These are phyloP conservation scores for Rhodosporidiobolus sp. DNA, from an alignment of 768 basidiomycete species.

Conservation along the genomic window DNA sequence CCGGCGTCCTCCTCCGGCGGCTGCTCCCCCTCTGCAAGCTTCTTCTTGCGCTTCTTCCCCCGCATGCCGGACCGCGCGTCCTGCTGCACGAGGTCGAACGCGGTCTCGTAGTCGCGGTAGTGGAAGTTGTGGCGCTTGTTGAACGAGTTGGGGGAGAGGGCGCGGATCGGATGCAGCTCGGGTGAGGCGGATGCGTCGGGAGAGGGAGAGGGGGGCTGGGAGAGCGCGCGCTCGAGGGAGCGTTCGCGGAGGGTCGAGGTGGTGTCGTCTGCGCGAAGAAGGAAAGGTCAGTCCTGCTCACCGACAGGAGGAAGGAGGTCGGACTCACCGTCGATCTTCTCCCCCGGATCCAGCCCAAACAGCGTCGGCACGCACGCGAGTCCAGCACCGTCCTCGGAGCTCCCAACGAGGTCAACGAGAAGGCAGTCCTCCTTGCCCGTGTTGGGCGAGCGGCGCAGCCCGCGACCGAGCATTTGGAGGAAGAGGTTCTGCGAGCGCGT, in stretches of 20 bases:
- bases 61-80: background rate
- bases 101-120: conserved; percentile 66
- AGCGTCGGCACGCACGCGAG: conserved; percentile 75
- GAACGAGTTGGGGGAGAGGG: background rate
- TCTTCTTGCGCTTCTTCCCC: background rate
- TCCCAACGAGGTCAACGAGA: conserved; percentile 76
- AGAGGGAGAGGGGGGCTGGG: too few relatives aligned
- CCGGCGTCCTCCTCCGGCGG: background rate
- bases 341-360: conserved; percentile 75
- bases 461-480: conserved; percentile 93
- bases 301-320: background rate
- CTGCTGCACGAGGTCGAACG: conserved; percentile 22
- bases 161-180: background rate
- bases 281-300: conserved; percentile 55
- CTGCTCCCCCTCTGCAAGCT: background rate
- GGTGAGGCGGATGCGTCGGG: conserved; percentile 50
- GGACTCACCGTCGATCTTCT: conserved; percentile 62
- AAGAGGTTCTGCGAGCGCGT: conserved; percentile 85
- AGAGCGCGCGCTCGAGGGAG: background rate
- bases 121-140: conserved; percentile 54
- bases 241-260: background rate
- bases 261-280: conserved; percentile 51
- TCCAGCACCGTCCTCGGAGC: conserved; percentile 52
- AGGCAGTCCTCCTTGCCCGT: conserved; percentile 80
- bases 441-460: conserved; percentile 75